Percentiles rank a stretch among this genome's conserved stretches.
phyloP scores from a whole-genome alignment of 2,329 filamentous ascomycete species.

The Calonectria henricotiae region DNA sequence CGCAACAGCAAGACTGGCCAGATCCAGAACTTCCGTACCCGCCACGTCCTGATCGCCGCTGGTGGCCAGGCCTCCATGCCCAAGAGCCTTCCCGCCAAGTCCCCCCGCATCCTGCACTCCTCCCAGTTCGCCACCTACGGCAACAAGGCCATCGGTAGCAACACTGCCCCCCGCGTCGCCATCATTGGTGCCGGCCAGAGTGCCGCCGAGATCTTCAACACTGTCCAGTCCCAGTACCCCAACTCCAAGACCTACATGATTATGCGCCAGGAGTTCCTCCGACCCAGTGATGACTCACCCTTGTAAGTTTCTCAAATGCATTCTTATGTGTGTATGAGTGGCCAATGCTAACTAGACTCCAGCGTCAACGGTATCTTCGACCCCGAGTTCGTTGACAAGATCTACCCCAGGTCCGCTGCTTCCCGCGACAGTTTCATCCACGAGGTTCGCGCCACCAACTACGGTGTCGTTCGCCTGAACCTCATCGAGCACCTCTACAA shows the following conservation, averaged over 20 bases:
- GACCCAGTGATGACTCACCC: slow-evolving; percentile 94
- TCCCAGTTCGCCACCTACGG: slow-evolving; percentile 84
- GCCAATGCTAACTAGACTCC: slow-evolving; percentile 50
- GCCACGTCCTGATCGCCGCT: slow-evolving; percentile 76
- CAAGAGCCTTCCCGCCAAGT: slow-evolving; percentile 76
- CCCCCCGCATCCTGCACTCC: slow-evolving; percentile 87
- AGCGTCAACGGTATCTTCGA: slow-evolving; percentile 98
- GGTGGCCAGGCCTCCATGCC: slow-evolving; percentile 80
- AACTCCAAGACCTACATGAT: slow-evolving; percentile 84
- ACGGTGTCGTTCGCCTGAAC: slow-evolving; percentile 92
- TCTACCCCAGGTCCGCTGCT: slow-evolving; percentile 78
- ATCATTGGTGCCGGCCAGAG: slow-evolving; percentile 93
- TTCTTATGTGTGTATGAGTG: not conserved
- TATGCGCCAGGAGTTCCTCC: slow-evolving; percentile 87
- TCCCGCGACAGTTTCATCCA: slow-evolving; percentile 75
- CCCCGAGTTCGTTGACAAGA: slow-evolving; percentile 84
- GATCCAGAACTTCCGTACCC: slow-evolving; percentile 69
- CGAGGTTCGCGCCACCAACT: slow-evolving; percentile 90
- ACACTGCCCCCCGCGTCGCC: slow-evolving; percentile 77
- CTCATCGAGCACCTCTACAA: slow-evolving; percentile 93
- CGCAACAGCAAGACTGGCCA: slow-evolving; percentile 74
- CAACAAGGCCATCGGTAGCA: slow-evolving; percentile 72
- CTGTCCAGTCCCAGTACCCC: slow-evolving; percentile 86
- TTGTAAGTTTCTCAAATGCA: slow-evolving; percentile 75
- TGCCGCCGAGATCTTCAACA: slow-evolving; percentile 95